A percentile compares a stretch with the other conserved stretches of the same genome.
These are phyloP conservation scores for Vitis rupestris DNA, from an alignment of 164 flowering plant species.

Conservation along the genomic window DNA sequence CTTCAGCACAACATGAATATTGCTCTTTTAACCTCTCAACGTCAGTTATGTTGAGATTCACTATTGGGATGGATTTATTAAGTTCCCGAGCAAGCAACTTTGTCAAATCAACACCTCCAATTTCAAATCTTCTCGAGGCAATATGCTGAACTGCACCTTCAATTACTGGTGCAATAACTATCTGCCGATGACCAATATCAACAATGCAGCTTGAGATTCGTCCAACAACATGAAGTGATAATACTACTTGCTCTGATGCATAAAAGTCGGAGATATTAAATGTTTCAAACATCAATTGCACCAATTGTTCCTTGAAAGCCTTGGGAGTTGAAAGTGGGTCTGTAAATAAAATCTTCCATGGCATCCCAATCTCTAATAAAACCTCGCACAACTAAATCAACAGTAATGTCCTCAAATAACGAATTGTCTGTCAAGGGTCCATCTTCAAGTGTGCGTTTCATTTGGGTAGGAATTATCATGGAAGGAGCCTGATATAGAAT, in stretches of 20 bases:
- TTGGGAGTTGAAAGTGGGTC: slow-evolving; percentile 94
- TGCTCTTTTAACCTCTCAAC: slow-evolving; percentile 83
- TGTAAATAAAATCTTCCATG: slow-evolving; percentile 93
- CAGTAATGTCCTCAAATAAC: slow-evolving; percentile 45
- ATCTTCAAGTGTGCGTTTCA: slow-evolving; percentile 75
- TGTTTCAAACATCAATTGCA: slow-evolving; percentile 98
- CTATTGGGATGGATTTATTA: slow-evolving; percentile 68
- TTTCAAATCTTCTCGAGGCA: slow-evolving; percentile 90
- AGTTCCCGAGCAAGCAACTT: slow-evolving; percentile 77
- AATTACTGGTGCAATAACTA: slow-evolving; percentile 96
- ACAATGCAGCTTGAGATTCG: slow-evolving; percentile 98
- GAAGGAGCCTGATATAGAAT: slow-evolving; percentile 91
- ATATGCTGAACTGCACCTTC: slow-evolving; percentile 99
- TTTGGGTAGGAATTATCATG: slow-evolving; percentile 81
- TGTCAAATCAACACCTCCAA: slow-evolving; percentile 90
- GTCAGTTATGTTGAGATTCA: slow-evolving; percentile 59
- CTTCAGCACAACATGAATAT: slow-evolving; percentile 88
- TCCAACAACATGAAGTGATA: slow-evolving; percentile 95
- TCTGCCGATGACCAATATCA: slow-evolving; percentile 98
- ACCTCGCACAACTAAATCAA: slow-evolving; percentile 88
- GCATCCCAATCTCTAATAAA: slow-evolving; percentile 96
- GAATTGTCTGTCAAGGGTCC: slow-evolving; percentile 40
- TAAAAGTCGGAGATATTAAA: slow-evolving; percentile 94
- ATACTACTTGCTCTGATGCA: slow-evolving; percentile 96
- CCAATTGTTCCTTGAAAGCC: slow-evolving; percentile 88